A percentile compares a stretch with the other conserved stretches of the same genome.
Conservation (phyloP, 2,329 filamentous ascomycete species). For the Fusarium beomiforme region DNA sequence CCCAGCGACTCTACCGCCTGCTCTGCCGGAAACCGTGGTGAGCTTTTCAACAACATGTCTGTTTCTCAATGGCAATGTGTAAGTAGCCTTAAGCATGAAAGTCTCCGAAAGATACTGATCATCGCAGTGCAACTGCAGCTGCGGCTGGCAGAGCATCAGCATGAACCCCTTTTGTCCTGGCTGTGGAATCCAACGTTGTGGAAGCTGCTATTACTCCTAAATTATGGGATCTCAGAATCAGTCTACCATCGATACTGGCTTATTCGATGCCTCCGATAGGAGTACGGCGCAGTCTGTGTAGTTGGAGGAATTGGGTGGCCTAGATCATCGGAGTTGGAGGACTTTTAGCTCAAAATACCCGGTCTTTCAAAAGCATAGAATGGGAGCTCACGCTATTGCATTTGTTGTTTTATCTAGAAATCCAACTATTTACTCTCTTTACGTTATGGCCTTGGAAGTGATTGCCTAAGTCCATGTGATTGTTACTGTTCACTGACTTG, state of each 20-base stretch:
- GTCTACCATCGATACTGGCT: too few species aligned
- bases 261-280: not conserved
- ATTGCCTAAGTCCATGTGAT: not conserved
- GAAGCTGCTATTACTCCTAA: slow-evolving; percentile 30
- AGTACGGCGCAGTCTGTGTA: not conserved
- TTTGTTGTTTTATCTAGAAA: not conserved
- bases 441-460: not conserved
- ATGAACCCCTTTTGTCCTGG: not conserved
- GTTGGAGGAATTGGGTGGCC: not conserved
- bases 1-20: not conserved
- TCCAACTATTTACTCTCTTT: slow-evolving; percentile 16
- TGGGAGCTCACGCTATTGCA: not conserved
- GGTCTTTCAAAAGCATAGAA: slow-evolving; percentile 7
- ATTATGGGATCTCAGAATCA: accelerated
- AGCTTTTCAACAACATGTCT: not conserved
- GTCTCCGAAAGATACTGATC: not conserved
- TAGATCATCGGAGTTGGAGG: not conserved
- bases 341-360: not conserved
- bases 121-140: slow-evolving; percentile 4
- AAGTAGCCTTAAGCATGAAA: not conserved
- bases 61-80: slow-evolving; percentile 12
- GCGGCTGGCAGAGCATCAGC: not conserved
- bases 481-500: not conserved
- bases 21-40: not conserved
- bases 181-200: slow-evolving; percentile 25